These are phyloP conservation scores for Syzygium oleosum DNA, from an alignment of 345 rosid genomes.

Conservation along the genomic window DNA sequence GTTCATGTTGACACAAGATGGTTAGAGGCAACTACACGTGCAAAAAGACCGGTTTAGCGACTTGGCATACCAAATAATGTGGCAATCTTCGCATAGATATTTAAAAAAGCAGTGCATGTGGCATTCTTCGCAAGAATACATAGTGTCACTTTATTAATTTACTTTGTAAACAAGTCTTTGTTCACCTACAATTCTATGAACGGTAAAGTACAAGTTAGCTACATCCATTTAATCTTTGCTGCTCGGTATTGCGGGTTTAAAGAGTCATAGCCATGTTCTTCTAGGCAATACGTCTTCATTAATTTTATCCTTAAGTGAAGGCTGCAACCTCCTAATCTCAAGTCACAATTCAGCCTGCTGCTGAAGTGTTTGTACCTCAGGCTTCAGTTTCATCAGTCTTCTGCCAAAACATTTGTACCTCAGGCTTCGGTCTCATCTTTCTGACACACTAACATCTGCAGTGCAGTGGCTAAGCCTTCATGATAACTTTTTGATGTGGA, in stretches of 20 bases:
- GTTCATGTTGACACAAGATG: background rate
- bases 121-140: background rate
- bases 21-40: background rate
- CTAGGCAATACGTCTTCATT: background rate
- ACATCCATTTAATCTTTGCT: background rate
- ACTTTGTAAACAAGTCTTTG: background rate
- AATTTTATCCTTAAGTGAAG: background rate
- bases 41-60: background rate
- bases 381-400: background rate
- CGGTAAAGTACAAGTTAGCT: background rate
- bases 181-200: background rate
- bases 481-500: background rate
- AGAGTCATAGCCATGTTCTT: background rate
- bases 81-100: background rate
- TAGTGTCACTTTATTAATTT: background rate
- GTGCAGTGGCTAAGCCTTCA: background rate
- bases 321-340: background rate
- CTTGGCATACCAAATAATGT: background rate
- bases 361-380: background rate
- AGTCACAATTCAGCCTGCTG: background rate
- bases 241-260: background rate
- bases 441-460: background rate
- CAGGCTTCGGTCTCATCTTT: background rate
- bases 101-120: background rate
- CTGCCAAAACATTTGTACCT: background rate